Percentiles rank a stretch among this genome's conserved stretches.
Conservation (phyloP, 176 grass and related monocot genomes). For the Pontederia paniculata region DNA sequence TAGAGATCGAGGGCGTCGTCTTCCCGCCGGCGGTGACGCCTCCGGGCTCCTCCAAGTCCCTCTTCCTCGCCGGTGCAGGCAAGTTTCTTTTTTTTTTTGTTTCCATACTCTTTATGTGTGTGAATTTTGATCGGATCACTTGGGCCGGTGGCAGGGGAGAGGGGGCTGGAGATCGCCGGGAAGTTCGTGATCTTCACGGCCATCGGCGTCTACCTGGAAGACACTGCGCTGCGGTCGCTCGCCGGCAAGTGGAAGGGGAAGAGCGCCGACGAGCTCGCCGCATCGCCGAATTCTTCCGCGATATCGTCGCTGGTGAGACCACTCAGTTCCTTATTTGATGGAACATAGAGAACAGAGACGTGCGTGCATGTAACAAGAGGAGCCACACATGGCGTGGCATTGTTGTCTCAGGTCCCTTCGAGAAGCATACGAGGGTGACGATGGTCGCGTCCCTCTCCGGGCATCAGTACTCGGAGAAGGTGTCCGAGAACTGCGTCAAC, state of each 20-base stretch:
- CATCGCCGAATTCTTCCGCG: constrained; percentile 39
- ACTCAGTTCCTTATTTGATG: too few species aligned
- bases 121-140: too few species aligned
- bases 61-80: constrained; percentile 66
- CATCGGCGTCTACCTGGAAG: constrained; percentile 78
- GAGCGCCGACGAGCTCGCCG: constrained; percentile 47
- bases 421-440: constrained; percentile 59
- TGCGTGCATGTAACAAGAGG: too few species aligned
- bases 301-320: constrained; percentile 42
- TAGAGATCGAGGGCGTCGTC: constrained; percentile 39
- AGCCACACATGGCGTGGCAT: too few species aligned
- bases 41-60: constrained; percentile 23
- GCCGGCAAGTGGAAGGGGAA: constrained; percentile 49
- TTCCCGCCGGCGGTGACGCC: constrained; percentile 35
- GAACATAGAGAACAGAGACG: too few species aligned
- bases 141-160: constrained; percentile 24
- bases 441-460: constrained; percentile 64
- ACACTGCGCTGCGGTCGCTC: constrained; percentile 37
- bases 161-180: constrained; percentile 62
- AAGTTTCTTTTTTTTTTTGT: too few species aligned
- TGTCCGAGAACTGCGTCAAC: constrained; percentile 69
- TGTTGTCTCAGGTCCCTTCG: constrained; percentile 42
- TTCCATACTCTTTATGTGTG: too few species aligned
- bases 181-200: constrained; percentile 80
- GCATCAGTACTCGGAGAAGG: constrained; percentile 72